Conservation (phyloP, 176 grass and related monocot species). For the Saccharum officinarum region DNA sequence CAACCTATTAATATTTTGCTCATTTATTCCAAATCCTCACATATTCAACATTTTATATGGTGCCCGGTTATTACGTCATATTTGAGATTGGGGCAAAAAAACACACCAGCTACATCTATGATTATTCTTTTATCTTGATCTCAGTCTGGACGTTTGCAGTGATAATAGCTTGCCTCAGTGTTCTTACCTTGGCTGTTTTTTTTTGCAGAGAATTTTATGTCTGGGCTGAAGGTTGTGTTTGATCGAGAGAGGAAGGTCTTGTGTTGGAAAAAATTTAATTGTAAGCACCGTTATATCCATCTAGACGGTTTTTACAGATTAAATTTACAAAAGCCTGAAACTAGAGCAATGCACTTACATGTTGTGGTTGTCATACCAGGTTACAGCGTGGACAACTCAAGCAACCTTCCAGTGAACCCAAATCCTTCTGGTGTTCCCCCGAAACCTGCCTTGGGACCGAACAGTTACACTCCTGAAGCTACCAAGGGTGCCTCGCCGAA, state of each 20-base stretch:
- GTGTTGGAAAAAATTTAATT: constrained; percentile 78
- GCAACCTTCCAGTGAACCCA: constrained; percentile 38
- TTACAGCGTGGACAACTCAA: constrained; percentile 43
- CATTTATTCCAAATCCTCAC: not conserved
- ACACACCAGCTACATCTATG: not conserved
- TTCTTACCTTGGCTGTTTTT: not conserved
- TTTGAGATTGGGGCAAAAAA: not conserved
- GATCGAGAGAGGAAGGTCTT: constrained; percentile 68
- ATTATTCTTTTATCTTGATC: too few relatives aligned
- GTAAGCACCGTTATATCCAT: constrained; percentile 51
- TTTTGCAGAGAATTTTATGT: constrained; percentile 89
- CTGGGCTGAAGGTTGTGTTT: constrained; percentile 79
- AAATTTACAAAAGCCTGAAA: not conserved
- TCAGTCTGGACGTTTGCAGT: too few relatives aligned
- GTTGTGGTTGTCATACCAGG: constrained; percentile 26
- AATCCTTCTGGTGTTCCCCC: constrained; percentile 44
- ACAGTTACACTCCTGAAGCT: constrained; percentile 45
- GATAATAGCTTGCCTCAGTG: too few relatives aligned
- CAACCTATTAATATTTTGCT: too few relatives aligned
- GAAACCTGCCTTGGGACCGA: constrained; percentile 32
- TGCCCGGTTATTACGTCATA: not conserved
- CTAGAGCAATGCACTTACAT: not conserved
- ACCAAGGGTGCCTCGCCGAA: constrained; percentile 28
- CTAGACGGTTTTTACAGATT: not conserved
- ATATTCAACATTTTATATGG: not conserved